Percentiles rank a stretch among this genome's conserved stretches.
phyloP scores from a whole-genome alignment of 2,329 filamentous ascomycete species.

The Saccharata proteae region DNA sequence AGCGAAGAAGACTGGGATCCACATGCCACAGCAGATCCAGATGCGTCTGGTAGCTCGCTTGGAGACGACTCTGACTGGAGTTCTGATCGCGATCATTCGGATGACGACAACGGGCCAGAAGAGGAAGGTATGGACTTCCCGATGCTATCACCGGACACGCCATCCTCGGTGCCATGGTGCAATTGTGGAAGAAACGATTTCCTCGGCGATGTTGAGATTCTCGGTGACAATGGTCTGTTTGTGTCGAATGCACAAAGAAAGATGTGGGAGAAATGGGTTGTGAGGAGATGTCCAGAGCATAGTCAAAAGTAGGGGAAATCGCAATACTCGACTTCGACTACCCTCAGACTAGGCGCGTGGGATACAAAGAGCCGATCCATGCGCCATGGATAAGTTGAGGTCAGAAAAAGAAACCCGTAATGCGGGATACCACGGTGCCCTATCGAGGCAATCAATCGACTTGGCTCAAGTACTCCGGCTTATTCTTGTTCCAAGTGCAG shows the following conservation, averaged over 20 bases:
- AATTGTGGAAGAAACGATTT: conserved; percentile 26
- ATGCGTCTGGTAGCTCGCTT: conserved; percentile 21
- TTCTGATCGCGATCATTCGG: conserved; percentile 20
- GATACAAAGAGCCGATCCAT: too few species aligned
- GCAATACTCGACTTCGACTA: too few species aligned
- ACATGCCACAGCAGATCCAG: conserved; percentile 16
- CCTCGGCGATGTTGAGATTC: conserved; percentile 30
- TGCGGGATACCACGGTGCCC: too few species aligned
- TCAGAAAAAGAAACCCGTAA: too few species aligned
- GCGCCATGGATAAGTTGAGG: too few species aligned
- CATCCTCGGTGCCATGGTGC: conserved; percentile 34
- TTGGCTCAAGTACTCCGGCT: too few species aligned
- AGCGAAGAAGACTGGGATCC: conserved; percentile 21
- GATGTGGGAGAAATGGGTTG: conserved; percentile 44
- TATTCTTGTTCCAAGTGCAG: too few species aligned
- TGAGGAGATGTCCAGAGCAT: conserved; percentile 34
- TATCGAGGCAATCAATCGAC: too few species aligned
- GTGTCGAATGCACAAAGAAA: conserved; percentile 40
- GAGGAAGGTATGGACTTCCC: conserved; percentile 34
- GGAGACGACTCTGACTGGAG: conserved; percentile 19
- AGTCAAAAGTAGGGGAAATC: conserved; percentile 22
- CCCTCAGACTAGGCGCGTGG: too few species aligned
- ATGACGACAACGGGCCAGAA: conserved; percentile 17
- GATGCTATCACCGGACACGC: conserved; percentile 31
- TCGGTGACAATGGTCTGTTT: conserved; percentile 36